Evolutionary conservation across 1,284 basidiomycete genomes (phyloP).

Genomic region (Marasmius tenuissimus): DNA sequence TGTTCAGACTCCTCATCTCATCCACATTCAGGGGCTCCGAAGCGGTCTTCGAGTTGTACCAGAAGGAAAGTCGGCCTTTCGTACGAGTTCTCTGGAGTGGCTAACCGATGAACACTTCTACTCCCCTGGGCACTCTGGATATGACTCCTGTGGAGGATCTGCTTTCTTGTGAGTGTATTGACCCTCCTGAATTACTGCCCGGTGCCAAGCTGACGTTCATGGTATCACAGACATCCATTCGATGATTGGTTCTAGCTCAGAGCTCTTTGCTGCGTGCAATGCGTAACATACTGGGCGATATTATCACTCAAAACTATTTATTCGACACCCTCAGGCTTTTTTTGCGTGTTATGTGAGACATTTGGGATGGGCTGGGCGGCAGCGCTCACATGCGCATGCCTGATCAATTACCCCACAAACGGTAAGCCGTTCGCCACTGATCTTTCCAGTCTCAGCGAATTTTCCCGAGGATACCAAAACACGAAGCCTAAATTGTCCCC

Average conservation of each 20-base stretch:
- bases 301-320: no score
- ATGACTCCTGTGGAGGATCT: conserved; percentile 41
- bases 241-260: conserved; percentile 31
- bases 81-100: conserved; percentile 48
- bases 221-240: conserved; percentile 34
- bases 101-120: conserved; percentile 44
- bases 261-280: conserved; percentile 31
- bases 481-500: no score
- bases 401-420: no score
- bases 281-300: not conserved
- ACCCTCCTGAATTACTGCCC: not conserved
- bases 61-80: conserved; percentile 25
- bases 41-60: conserved; percentile 44
- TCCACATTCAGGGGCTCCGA: conserved; percentile 36
- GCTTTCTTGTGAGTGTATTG: conserved; percentile 34
- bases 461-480: no score
- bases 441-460: no score
- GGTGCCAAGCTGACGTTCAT: not conserved
- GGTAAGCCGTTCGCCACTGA: no score
- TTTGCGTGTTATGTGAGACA: no score
- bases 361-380: no score
- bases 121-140: conserved; percentile 41
- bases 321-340: no score
- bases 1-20: not conserved
- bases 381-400: no score